Percentiles rank a stretch among this genome's conserved stretches.
These are phyloP conservation scores for Ilyonectria destructans DNA, from an alignment of 2,329 filamentous ascomycete genomes.

Conservation along the genomic window DNA sequence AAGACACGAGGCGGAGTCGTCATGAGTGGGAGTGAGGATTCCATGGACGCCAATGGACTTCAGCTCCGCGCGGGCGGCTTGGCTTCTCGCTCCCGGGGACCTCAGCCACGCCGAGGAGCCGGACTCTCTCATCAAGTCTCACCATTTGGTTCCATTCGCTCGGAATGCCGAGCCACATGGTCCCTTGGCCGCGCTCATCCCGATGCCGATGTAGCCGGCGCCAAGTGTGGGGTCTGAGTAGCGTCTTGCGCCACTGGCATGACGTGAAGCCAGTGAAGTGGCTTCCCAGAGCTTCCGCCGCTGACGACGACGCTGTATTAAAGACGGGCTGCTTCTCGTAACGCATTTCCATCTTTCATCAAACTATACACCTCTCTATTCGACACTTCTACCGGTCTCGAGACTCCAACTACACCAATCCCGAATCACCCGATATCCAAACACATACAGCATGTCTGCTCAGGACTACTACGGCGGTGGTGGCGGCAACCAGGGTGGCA, in stretches of 20 bases:
- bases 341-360: not conserved
- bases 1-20: constrained; percentile 7
- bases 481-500: constrained; percentile 33
- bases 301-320: constrained; percentile 11
- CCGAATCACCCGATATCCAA: not conserved
- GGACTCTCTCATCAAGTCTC: constrained; percentile 4
- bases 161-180: constrained; percentile 24
- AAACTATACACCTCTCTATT: not conserved
- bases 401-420: not conserved
- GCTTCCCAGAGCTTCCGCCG: not conserved
- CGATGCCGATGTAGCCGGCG: constrained; percentile 29
- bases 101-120: constrained; percentile 25
- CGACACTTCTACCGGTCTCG: too few species aligned
- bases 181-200: constrained; percentile 16
- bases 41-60: not conserved
- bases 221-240: constrained; percentile 20
- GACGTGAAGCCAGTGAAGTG: constrained; percentile 6
- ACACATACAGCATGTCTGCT: constrained; percentile 39
- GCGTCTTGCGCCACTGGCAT: constrained; percentile 22
- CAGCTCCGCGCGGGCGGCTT: not conserved
- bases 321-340: constrained; percentile 18
- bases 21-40: not conserved
- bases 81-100: constrained; percentile 1
- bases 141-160: not conserved
- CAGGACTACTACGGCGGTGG: constrained; percentile 46